Conservation (phyloP, 129 eudicot genomes). For the Oenanthe sinensis region DNA sequence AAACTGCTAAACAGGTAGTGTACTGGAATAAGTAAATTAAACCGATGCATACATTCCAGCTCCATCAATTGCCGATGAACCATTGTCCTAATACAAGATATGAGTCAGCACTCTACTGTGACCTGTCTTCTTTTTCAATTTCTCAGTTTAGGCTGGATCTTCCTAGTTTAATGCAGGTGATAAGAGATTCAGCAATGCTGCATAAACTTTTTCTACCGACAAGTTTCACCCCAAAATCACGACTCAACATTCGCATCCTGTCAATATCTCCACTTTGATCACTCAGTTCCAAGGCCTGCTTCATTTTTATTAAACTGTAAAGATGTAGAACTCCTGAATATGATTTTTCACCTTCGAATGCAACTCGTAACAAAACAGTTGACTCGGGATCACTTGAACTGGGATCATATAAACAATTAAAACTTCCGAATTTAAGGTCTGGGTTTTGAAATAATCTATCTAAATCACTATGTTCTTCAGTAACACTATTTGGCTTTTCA, state of each 20-base stretch:
- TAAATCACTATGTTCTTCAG: constrained; percentile 22
- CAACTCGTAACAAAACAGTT: constrained; percentile 30
- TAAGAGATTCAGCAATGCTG: constrained; percentile 32
- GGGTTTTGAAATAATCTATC: constrained; percentile 26
- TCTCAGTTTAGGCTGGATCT: constrained; percentile 10
- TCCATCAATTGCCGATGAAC: not conserved
- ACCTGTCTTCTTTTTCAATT: not conserved
- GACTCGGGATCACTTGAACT: constrained; percentile 34
- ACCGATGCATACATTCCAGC: not conserved
- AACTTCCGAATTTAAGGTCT: constrained; percentile 35
- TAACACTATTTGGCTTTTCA: constrained; percentile 16
- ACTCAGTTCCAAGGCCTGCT: constrained; percentile 35
- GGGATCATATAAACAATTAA: constrained; percentile 40
- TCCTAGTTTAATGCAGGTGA: constrained; percentile 26
- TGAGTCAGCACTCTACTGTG: not conserved
- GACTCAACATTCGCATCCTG: constrained; percentile 29
- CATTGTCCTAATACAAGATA: not conserved
- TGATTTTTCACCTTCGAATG: constrained; percentile 22
- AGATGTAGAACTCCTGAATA: constrained; percentile 24
- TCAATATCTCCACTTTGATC: constrained; percentile 32
- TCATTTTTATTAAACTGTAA: constrained; percentile 33
- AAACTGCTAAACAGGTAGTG: not conserved
- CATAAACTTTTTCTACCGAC: constrained; percentile 36
- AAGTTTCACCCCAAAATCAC: constrained; percentile 27
- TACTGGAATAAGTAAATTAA: not conserved